Percentiles rank a stretch among this genome's conserved stretches.
phyloP scores from a whole-genome alignment of 2,329 filamentous ascomycete genomes.

The Scolecobasidium constrictum region DNA sequence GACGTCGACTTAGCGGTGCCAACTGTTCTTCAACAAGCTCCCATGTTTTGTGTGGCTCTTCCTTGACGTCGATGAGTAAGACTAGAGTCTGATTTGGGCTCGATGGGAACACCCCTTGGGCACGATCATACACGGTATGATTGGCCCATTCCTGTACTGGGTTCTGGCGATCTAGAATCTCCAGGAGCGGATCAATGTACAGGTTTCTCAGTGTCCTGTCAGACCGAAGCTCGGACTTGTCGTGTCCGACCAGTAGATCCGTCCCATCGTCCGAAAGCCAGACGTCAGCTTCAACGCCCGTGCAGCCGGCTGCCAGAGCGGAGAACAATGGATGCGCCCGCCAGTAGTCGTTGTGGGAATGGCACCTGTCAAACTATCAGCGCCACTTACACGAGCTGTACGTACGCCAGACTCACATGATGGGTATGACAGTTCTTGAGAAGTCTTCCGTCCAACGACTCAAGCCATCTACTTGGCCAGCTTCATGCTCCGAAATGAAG shows the following conservation, averaged over 20 bases:
- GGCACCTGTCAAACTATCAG: no score
- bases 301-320: slow-evolving; percentile 27
- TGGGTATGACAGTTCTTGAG: not conserved
- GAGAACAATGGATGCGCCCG: slow-evolving; percentile 26
- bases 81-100: slow-evolving; percentile 8
- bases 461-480: not conserved
- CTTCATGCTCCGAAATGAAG: not conserved
- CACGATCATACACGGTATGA: slow-evolving; percentile 11
- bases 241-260: slow-evolving; percentile 19
- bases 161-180: slow-evolving; percentile 4
- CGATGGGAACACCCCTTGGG: slow-evolving; percentile 6
- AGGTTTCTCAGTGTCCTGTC: slow-evolving; percentile 17
- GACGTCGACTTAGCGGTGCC: not conserved
- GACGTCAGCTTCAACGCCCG: slow-evolving; percentile 22
- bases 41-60: not conserved
- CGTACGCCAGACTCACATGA: no score
- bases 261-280: slow-evolving; percentile 16
- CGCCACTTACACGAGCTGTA: no score
- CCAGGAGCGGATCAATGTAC: slow-evolving; percentile 15
- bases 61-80: slow-evolving; percentile 11
- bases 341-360: slow-evolving; percentile 36
- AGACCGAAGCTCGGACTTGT: slow-evolving; percentile 14
- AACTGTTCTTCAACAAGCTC: not conserved
- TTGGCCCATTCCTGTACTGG: slow-evolving; percentile 18
- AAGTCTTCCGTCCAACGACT: slow-evolving; percentile 2